Percentiles rank a stretch among this genome's conserved stretches.
Evolutionary conservation across 768 basidiomycete species (phyloP).

Genomic region (Lentinus brumalis): DNA sequence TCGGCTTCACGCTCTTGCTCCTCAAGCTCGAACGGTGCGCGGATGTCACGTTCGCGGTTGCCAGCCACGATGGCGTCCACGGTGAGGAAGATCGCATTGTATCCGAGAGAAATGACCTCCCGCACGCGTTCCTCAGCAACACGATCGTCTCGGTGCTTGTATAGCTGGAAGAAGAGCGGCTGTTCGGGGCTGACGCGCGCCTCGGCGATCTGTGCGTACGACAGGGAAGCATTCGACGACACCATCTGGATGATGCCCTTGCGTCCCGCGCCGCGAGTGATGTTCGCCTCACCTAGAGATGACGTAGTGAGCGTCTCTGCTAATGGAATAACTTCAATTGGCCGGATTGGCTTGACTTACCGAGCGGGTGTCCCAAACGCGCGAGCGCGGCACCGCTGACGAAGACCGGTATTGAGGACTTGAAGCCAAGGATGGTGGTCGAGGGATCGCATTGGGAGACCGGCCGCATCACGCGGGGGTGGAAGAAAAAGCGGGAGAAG

Average conservation of each 20-base stretch:
- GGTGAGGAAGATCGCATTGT: constrained; percentile 88
- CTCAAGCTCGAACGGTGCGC: constrained; percentile 57
- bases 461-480: constrained; percentile 75
- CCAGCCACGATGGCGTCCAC: constrained; percentile 87
- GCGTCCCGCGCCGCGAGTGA: constrained; percentile 67
- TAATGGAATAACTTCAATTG: not conserved
- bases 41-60: constrained; percentile 77
- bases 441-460: constrained; percentile 68
- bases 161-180: constrained; percentile 80
- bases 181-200: constrained; percentile 56
- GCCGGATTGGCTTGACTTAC: constrained; percentile 29
- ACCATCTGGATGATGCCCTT: constrained; percentile 84
- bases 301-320: not conserved
- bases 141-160: constrained; percentile 73
- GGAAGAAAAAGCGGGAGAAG: constrained; percentile 87
- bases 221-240: constrained; percentile 75
- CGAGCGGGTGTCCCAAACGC: constrained; percentile 85
- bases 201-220: constrained; percentile 61
- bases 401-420: constrained; percentile 76
- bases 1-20: constrained; percentile 37
- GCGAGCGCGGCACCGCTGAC: constrained; percentile 83
- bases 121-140: constrained; percentile 70
- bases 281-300: constrained; percentile 74
- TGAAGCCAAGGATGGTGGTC: constrained; percentile 72
- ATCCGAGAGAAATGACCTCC: constrained; percentile 72